Evolutionary conservation across 345 rosid species (phyloP).

Genomic region (Salix dunnii): DNA sequence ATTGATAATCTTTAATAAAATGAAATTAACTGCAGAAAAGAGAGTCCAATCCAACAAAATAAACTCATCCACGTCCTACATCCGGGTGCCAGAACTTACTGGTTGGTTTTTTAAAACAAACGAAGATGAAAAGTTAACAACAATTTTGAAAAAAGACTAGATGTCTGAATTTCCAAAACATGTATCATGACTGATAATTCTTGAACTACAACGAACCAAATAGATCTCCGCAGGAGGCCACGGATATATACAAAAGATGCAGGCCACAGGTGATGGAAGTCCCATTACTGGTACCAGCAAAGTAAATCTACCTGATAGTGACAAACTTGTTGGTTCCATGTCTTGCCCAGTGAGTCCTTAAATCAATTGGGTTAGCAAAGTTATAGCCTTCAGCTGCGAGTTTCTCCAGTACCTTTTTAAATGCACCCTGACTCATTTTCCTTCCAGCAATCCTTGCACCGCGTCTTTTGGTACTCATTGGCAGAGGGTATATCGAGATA

Average conservation of each 20-base stretch:
- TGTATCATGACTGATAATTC: conserved; percentile 28
- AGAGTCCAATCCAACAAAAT: conserved; percentile 22
- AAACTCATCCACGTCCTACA: conserved; percentile 42
- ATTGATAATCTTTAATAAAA: conserved; percentile 21
- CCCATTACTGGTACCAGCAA: conserved; percentile 8
- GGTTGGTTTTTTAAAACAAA: conserved; percentile 32
- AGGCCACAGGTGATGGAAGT: conserved; percentile 33
- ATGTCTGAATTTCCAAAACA: conserved; percentile 33
- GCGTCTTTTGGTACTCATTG: conserved; percentile 91
- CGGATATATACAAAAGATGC: conserved; percentile 39
- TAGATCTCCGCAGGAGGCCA: conserved; percentile 44
- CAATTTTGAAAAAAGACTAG: conserved; percentile 17
- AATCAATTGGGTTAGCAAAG: conserved; percentile 74
- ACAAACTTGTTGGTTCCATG: conserved; percentile 99
- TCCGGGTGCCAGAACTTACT: conserved; percentile 21
- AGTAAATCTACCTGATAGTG: conserved; percentile 78
- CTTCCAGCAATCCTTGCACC: conserved; percentile 97
- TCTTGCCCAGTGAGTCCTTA: conserved; percentile 94
- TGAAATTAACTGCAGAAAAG: conserved; percentile 12
- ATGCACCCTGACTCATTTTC: conserved; percentile 98
- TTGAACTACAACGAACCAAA: conserved; percentile 34
- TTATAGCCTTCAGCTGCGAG: conserved; percentile 85
- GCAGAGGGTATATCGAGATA: conserved; percentile 88
- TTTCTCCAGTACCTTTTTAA: conserved; percentile 92
- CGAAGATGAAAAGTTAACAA: conserved; percentile 29